Base-by-base conservation (phyloP, 2,329 filamentous ascomycete genomes). In the Exophiala lecanii-corni region DNA sequence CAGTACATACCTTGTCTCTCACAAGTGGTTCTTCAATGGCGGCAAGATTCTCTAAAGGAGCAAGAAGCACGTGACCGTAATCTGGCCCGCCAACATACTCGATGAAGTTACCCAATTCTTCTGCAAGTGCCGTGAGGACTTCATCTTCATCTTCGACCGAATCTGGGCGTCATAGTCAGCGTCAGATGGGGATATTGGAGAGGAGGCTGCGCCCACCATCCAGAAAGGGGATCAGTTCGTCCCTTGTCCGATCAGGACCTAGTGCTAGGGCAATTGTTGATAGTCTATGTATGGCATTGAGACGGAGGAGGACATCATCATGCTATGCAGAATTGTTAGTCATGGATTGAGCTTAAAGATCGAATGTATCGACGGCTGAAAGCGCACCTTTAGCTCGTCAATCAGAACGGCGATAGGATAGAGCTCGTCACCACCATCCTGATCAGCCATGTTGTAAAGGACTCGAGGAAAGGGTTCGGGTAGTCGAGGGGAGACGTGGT, bases 371-470 rank as follows among this genome's bases (percentile, higher is more conserved):
- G 23, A 31, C 21, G 15, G 53, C 56, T 53, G 57, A 52, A 47
- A 55, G 61, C 69, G 61, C 79, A 95, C 89, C 87, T 96, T 98
- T 63, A 98, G 79, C 80, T 98, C 92, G 70, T 98, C 92, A 71
- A 98, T 98, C 71, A 98, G 83, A 58, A 98, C 92, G 64, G 94
- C 92, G 76, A 98, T 98, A 67, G 92, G 92, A 71, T 97, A 98
- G 63, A 98, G 89, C 82, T 97, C 94, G 73, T 98, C 92, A 69
- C 84, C 94, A 75, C 91, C 82, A 71, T 84, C 86, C 68, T 83
- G 78, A 72, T 84, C 84, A 73, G 96, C 88, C 91, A 97, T 97
- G 68, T 69, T 77, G 78, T 71, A 67, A 57, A 49, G 58, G 54
- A 58, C 55, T 59, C 58, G 54, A 56, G 62, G 56, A 55, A 52